Evolutionary conservation across 768 basidiomycete genomes (phyloP).

Genomic region (Termitomyces titanicus): DNA sequence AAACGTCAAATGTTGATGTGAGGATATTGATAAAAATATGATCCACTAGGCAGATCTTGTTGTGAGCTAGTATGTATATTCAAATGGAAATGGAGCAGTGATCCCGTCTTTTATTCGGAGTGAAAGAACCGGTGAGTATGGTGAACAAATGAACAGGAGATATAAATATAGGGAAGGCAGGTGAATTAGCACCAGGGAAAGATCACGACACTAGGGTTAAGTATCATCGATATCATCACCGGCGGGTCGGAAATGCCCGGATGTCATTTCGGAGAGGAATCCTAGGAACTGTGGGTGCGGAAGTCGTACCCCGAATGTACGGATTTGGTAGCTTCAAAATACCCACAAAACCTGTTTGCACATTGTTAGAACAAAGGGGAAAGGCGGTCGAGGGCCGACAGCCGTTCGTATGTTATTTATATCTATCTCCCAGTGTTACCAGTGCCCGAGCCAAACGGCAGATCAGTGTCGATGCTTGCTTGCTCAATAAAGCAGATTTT

Average conservation of each 20-base stretch:
- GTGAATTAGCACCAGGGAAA: too few species aligned
- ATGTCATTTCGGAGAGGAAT: not conserved
- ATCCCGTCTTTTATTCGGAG: constrained; percentile 6
- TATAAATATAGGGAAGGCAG: not conserved
- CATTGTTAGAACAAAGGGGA: not conserved
- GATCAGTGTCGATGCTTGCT: not conserved
- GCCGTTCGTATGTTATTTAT: too few species aligned
- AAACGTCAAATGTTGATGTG: constrained; percentile 13
- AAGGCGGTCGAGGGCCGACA: not conserved
- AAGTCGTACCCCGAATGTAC: not conserved
- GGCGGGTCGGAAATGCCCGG: constrained; percentile 7
- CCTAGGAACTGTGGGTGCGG: not conserved
- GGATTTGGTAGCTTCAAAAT: constrained; percentile 1
- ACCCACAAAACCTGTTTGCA: not conserved
- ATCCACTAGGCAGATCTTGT: constrained; percentile 4
- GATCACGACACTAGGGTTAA: too few species aligned
- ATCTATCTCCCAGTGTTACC: too few species aligned
- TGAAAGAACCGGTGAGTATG: constrained; percentile 4
- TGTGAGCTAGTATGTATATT: not conserved
- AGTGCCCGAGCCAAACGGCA: too few species aligned
- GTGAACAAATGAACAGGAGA: not conserved
- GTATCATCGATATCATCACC: too few species aligned
- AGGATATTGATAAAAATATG: constrained; percentile 1
- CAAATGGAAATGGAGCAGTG: not conserved
- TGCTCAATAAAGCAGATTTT: not conserved